phyloP scores from a whole-genome alignment of 148 eudicot genomes.

The Mesembryanthemum crystallinum region DNA sequence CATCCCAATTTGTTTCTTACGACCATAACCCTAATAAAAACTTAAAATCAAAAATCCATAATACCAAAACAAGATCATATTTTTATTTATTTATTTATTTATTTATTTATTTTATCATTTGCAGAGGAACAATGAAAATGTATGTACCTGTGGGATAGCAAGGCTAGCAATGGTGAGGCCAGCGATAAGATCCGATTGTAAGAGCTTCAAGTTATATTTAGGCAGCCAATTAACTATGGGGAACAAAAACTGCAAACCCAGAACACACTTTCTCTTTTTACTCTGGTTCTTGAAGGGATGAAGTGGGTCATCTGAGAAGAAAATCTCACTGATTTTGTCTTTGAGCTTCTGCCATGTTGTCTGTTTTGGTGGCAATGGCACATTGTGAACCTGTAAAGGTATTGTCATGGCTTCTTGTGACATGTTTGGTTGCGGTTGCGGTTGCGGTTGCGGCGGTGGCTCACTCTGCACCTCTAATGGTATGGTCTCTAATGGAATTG shows the following conservation, averaged over 20 bases:
- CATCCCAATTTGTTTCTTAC: no score
- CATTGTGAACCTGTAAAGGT: constrained; percentile 12
- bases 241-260: constrained; percentile 72
- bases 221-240: constrained; percentile 86
- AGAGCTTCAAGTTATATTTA: constrained; percentile 43
- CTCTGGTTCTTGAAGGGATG: constrained; percentile 70
- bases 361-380: constrained; percentile 53
- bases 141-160: constrained; percentile 84
- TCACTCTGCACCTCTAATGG: constrained; percentile 23
- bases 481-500: background rate
- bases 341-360: constrained; percentile 59
- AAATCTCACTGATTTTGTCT: constrained; percentile 57
- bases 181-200: constrained; percentile 66
- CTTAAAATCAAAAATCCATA: no score
- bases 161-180: constrained; percentile 98
- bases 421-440: no score
- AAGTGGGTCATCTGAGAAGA: constrained; percentile 91
- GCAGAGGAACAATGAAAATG: no score
- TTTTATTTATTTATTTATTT: no score
- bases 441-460: no score
- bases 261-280: constrained; percentile 36
- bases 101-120: no score
- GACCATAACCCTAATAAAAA: no score
- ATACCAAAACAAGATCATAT: no score
- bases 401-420: no score